Evolutionary conservation across 768 basidiomycete species (phyloP).

Genomic region (Suillus decipiens): DNA sequence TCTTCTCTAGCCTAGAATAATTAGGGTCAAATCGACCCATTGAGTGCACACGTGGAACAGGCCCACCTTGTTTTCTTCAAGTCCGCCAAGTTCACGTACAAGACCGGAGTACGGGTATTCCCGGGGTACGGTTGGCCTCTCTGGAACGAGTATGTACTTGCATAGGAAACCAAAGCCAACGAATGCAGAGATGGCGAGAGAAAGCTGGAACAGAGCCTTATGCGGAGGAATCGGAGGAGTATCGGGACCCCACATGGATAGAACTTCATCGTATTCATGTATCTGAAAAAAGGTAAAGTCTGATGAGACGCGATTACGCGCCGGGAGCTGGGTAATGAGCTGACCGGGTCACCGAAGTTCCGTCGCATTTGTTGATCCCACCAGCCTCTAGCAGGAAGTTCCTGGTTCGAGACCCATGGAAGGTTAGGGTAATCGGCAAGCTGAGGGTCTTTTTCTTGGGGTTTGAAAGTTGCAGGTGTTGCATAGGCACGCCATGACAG

Average conservation of each 20-base stretch:
- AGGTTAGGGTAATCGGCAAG: slow-evolving; percentile 73
- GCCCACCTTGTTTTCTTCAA: slow-evolving; percentile 76
- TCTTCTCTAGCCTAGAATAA: slow-evolving; percentile 39
- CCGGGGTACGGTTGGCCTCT: slow-evolving; percentile 65
- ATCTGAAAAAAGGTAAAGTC: slow-evolving; percentile 45
- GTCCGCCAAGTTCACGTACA: slow-evolving; percentile 74
- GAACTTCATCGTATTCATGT: slow-evolving; percentile 77
- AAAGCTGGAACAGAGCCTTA: slow-evolving; percentile 65
- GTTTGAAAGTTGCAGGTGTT: slow-evolving; percentile 25
- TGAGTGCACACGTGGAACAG: not conserved
- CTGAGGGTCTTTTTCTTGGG: slow-evolving; percentile 59
- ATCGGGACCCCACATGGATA: slow-evolving; percentile 90
- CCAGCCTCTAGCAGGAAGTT: slow-evolving; percentile 68
- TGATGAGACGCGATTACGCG: slow-evolving; percentile 19
- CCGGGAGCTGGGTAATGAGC: slow-evolving; percentile 23
- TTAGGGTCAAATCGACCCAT: slow-evolving; percentile 1
- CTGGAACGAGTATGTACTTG: slow-evolving; percentile 56
- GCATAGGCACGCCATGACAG: slow-evolving; percentile 21
- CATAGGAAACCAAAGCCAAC: slow-evolving; percentile 60
- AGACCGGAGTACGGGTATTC: slow-evolving; percentile 79
- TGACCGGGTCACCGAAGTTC: slow-evolving; percentile 79
- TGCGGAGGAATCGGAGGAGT: slow-evolving; percentile 60
- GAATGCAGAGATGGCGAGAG: slow-evolving; percentile 62
- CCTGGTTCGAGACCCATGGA: slow-evolving; percentile 66
- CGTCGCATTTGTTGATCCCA: slow-evolving; percentile 74